Base-by-base conservation (phyloP, 306 rosid species). In the Vachellia pachyceras region DNA sequence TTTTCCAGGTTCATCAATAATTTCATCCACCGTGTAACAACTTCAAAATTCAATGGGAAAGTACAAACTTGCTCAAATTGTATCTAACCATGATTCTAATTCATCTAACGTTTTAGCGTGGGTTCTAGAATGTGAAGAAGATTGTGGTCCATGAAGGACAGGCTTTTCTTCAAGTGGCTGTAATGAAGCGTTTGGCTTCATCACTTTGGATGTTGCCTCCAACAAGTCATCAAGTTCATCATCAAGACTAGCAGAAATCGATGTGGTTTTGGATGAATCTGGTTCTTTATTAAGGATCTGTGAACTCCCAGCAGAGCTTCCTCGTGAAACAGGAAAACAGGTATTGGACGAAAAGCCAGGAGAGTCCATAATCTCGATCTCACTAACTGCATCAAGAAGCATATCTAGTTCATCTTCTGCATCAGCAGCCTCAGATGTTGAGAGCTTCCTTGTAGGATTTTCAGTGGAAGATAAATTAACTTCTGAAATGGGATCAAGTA, bases 41-140 rank as follows among this genome's bases (percentile, higher is more conserved):
- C 7, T 74, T 83, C 65, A 80, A 68, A 40, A 75, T 23, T 35
- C 40, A 77, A 73, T 67, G 66, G 72, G 23, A 20, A 40, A 67
- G 50, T 49, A 63, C 73, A 22, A 20, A n/a, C 69, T 23, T 36
- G 49, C 72, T 87, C 89, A 91, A 70, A 91, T 79, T 73, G 97
- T 89, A 85, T 89, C 94, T 39, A 91, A 87, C 98, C 97, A 90
- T 65, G 95, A 86, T 78, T 91, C 95, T 80, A 94, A 90, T 67
- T 91, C 94, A 80, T 90, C 90, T 3, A 75, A 35, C 68, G 73
- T 74, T 84, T 80, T 64, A 75, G 90, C 55, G 83, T 80, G 85
- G 76, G 83, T 82, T 78, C 63, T 92, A 33, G 91, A 81, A 57
- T 55, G 75, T 13, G 93, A 70, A 33, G 89, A 78, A 42, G 92